Evolutionary conservation across 768 basidiomycete species (phyloP).

Genomic region (Nidularia pulvinata): DNA sequence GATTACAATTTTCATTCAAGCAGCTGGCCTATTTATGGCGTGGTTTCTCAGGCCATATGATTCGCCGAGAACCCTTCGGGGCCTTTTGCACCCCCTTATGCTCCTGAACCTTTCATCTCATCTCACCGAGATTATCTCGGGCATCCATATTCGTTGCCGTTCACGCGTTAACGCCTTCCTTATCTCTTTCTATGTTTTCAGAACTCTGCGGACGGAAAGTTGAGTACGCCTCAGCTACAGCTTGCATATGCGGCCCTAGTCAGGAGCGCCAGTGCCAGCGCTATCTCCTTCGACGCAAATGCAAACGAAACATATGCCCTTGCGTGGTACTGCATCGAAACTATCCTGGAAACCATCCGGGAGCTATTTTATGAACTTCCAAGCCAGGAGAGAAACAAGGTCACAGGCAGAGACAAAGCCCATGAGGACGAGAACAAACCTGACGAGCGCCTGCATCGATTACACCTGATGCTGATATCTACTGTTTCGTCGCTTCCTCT

Average conservation of each 20-base stretch:
- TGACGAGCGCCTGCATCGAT: constrained; percentile 42
- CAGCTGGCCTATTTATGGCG: neutral
- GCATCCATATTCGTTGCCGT: neutral
- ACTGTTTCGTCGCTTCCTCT: constrained; percentile 63
- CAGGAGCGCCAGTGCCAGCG: constrained; percentile 49
- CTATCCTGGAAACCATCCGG: constrained; percentile 48
- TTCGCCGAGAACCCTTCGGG: constrained; percentile 1
- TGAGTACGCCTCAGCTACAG: constrained; percentile 66
- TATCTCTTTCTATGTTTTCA: constrained; percentile 17
- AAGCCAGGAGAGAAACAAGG: constrained; percentile 16
- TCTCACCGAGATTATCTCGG: neutral
- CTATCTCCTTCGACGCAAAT: constrained; percentile 11
- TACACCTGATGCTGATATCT: constrained; percentile 68
- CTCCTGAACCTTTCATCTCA: neutral
- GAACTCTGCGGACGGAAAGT: constrained; percentile 63
- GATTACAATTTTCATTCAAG: neutral
- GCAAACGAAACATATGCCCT: constrained; percentile 36
- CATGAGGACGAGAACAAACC: constrained; percentile 7
- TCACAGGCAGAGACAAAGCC: constrained; percentile 13
- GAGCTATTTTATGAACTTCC: constrained; percentile 15
- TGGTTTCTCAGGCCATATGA: neutral
- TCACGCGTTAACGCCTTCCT: neutral
- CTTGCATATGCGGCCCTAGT: constrained; percentile 78
- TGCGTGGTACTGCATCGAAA: constrained; percentile 70
- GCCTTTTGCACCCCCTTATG: neutral